Evolutionary conservation across 2,329 filamentous ascomycete species (phyloP).

Genomic region (Sphaceloma murrayae): DNA sequence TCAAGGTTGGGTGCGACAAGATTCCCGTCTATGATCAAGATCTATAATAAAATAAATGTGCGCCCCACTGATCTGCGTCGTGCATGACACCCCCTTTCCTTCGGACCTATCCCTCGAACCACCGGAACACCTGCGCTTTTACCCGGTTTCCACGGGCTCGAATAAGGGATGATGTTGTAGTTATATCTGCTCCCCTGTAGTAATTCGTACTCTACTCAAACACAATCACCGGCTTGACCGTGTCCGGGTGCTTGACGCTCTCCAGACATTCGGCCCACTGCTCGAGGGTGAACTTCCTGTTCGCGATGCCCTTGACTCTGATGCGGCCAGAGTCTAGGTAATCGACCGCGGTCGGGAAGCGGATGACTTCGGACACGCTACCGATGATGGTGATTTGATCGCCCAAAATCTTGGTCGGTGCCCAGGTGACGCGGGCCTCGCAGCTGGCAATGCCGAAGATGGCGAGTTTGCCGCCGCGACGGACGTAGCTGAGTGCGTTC

Average conservation of each 20-base stretch:
- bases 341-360: slow-evolving; percentile 26
- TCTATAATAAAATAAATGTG: too few relatives aligned
- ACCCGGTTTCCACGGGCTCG: too few relatives aligned
- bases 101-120: too few relatives aligned
- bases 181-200: too few relatives aligned
- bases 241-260: slow-evolving; percentile 60
- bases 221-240: slow-evolving; percentile 61
- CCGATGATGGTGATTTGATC: slow-evolving; percentile 64
- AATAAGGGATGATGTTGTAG: not conserved
- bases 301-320: slow-evolving; percentile 58
- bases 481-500: slow-evolving; percentile 61
- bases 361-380: slow-evolving; percentile 59
- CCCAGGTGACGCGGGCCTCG: slow-evolving; percentile 54
- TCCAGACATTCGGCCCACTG: slow-evolving; percentile 62
- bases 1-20: slow-evolving; percentile 3
- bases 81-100: slow-evolving; percentile 14
- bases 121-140: too few relatives aligned
- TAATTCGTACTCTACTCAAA: slow-evolving; percentile 9
- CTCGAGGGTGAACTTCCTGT: slow-evolving; percentile 64
- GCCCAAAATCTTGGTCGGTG: slow-evolving; percentile 59
- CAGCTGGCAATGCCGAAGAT: slow-evolving; percentile 62
- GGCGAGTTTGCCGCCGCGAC: slow-evolving; percentile 60
- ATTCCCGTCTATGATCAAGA: not conserved
- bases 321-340: slow-evolving; percentile 50
- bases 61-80: slow-evolving; percentile 13